Conservation (phyloP, 176 grass and related monocot species). For the Typha latifolia region DNA sequence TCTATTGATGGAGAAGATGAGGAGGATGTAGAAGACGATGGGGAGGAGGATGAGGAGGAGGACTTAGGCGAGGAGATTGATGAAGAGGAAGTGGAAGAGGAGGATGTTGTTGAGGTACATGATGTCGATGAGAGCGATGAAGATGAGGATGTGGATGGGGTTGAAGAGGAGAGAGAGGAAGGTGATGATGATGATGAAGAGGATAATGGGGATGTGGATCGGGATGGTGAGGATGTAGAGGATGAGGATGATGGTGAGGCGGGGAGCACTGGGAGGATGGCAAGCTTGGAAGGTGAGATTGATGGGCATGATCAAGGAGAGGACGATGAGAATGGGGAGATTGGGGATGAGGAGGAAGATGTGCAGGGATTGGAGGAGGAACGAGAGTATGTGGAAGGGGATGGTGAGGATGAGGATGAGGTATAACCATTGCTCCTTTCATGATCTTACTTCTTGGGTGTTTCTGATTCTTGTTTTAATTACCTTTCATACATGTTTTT, state of each 20-base stretch:
- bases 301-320: slow-evolving; percentile 94
- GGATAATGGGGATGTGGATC: slow-evolving; percentile 36
- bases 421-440: slow-evolving; percentile 32
- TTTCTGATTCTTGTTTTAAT: neutral
- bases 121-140: slow-evolving; percentile 56
- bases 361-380: slow-evolving; percentile 40
- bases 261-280: slow-evolving; percentile 40
- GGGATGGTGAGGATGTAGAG: slow-evolving; percentile 49
- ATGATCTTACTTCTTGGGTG: too few species aligned
- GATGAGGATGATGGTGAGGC: slow-evolving; percentile 45
- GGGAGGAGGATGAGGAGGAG: slow-evolving; percentile 45
- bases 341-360: slow-evolving; percentile 72
- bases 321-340: slow-evolving; percentile 82
- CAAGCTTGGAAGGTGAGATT: slow-evolving; percentile 44
- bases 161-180: slow-evolving; percentile 49
- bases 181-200: slow-evolving; percentile 64
- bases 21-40: slow-evolving; percentile 50
- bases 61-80: slow-evolving; percentile 52
- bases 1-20: slow-evolving; percentile 40
- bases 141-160: slow-evolving; percentile 51
- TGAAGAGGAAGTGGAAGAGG: slow-evolving; percentile 62
- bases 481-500: neutral
- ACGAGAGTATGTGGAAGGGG: slow-evolving; percentile 45
- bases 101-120: slow-evolving; percentile 40
- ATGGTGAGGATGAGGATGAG: slow-evolving; percentile 78